Base-by-base conservation (phyloP, 176 grass and related monocot genomes). In the Panicum miliaceum region DNA sequence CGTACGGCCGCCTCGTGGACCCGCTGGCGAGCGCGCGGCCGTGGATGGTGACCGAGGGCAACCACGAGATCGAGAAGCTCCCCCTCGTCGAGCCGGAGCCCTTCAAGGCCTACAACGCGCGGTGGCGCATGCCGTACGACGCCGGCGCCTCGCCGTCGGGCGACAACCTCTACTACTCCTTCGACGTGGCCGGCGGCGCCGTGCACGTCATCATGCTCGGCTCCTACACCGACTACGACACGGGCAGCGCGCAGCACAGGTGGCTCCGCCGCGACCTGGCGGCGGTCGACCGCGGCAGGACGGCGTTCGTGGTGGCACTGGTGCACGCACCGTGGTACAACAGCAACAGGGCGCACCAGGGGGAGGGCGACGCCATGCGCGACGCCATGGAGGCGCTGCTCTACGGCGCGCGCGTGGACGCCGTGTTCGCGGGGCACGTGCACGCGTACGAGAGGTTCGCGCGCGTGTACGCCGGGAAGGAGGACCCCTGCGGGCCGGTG, bases 281-380 rank as follows among this genome's bases (percentile, higher is more conserved):
- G 11, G 62, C 74, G 20, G 12, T 93, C 6, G 74, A 84, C 78
- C 40, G 69, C 53, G 7, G 53, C 6, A n/a, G 7, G 20, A 60
- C 89, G n/a, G 52, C 78, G 26, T 97, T 88, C 78, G 64, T 90
- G 73, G 19, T 94, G 46, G 94, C 91, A 23, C 36, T 97, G 35
- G 81, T 97, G 75, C 94, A 97, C 77, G 91, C 85, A 29, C 94
- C 89, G 56, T 97, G 94, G 94, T 97, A 97, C 82, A 94, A 88
- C 87, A 89, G 82, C 42, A 97, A 97, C 78, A 29, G 74, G 23
- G 94, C 84, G 2, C 91, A 97, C 79, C 75, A 62, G 4, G 90
- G 83, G 0, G 91, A 97, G 7, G 91, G 87, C 15, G 94, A 97
- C 71, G 64, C 56, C 16, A 97, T 97, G 94, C 69, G 91, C 46